phyloP scores from a whole-genome alignment of 352 stramenopile species.

The Pythium volutum region DNA sequence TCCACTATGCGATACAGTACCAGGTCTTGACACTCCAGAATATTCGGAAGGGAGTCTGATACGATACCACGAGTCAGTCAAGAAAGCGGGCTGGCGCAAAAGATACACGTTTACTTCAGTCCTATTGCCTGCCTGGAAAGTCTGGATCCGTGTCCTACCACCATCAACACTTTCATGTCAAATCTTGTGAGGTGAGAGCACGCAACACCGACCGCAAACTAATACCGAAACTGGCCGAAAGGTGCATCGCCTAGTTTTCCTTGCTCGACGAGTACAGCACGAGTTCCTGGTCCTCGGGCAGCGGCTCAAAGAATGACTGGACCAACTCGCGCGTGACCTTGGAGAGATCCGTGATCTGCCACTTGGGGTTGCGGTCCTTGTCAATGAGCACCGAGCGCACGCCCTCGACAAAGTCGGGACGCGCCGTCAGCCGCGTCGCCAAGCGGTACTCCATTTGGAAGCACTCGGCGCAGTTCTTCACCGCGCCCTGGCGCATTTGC shows the following conservation, averaged over 20 bases:
- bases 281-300: constrained; percentile 72
- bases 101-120: neutral
- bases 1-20: neutral
- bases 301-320: constrained; percentile 73
- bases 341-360: constrained; percentile 63
- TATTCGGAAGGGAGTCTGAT: neutral
- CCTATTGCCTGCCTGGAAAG: neutral
- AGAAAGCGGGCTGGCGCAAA: neutral
- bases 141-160: neutral
- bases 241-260: constrained; percentile 23
- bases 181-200: neutral
- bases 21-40: neutral
- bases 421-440: constrained; percentile 82
- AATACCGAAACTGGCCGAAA: neutral
- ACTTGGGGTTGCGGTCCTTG: constrained; percentile 94
- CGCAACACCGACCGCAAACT: neutral
- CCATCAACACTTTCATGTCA: neutral
- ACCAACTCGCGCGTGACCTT: constrained; percentile 72
- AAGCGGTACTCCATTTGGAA: constrained; percentile 95
- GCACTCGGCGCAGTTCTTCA: constrained; percentile 84
- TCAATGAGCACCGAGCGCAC: constrained; percentile 95
- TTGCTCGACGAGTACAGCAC: constrained; percentile 54
- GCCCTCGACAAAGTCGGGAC: constrained; percentile 96
- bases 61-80: neutral
- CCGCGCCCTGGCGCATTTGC: constrained; percentile 88